phyloP scores from a whole-genome alignment of 1,284 basidiomycete genomes.

The Leccinum proliferum region DNA sequence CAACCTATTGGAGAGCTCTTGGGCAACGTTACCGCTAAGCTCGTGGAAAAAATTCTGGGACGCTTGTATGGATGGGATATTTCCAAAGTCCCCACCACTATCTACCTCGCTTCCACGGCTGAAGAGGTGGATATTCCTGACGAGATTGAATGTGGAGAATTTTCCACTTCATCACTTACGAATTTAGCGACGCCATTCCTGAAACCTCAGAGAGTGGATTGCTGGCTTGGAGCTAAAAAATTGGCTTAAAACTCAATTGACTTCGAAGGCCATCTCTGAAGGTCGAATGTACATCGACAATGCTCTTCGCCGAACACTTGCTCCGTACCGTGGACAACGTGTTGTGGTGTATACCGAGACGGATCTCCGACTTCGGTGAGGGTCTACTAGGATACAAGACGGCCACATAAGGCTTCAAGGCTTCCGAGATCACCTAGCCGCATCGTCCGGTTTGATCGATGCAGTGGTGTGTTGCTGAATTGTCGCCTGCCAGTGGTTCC shows the following conservation, averaged over 20 bases:
- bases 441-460: slow-evolving; percentile 57
- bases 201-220: slow-evolving; percentile 70
- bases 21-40: slow-evolving; percentile 77
- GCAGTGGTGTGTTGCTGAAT: slow-evolving; percentile 9
- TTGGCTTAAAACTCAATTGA: slow-evolving; percentile 88
- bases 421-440: slow-evolving; percentile 70
- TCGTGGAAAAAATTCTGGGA: slow-evolving; percentile 76
- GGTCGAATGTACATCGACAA: slow-evolving; percentile 84
- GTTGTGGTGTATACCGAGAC: slow-evolving; percentile 52
- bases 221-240: slow-evolving; percentile 68
- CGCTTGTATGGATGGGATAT: too few species aligned
- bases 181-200: slow-evolving; percentile 54
- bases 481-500: too few species aligned
- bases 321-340: slow-evolving; percentile 77
- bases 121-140: slow-evolving; percentile 33
- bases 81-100: slow-evolving; percentile 60
- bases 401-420: slow-evolving; percentile 81
- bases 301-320: slow-evolving; percentile 83
- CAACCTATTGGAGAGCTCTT: slow-evolving; percentile 93
- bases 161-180: slow-evolving; percentile 50
- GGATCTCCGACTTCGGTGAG: slow-evolving; percentile 52
- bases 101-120: slow-evolving; percentile 71
- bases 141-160: slow-evolving; percentile 45
- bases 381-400: slow-evolving; percentile 66
- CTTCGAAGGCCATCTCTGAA: slow-evolving; percentile 80